These are phyloP conservation scores for Picochlorum costavermella DNA, from an alignment of 139 green algal genomes.

Conservation along the genomic window DNA sequence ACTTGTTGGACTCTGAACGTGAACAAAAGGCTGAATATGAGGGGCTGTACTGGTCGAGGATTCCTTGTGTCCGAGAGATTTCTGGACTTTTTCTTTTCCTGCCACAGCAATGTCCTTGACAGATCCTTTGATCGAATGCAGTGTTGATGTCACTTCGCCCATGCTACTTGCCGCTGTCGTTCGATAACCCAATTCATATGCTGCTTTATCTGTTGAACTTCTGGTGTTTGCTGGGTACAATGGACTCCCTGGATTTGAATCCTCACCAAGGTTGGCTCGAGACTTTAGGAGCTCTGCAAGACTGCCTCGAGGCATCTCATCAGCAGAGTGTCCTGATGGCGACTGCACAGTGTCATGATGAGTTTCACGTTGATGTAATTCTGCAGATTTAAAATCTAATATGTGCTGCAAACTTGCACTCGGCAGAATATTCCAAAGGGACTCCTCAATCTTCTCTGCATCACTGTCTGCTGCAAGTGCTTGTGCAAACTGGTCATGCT, in stretches of 20 bases:
- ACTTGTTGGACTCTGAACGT: no score
- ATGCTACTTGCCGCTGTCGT: neutral
- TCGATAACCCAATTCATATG: slow-evolving; percentile 2
- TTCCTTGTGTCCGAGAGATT: neutral
- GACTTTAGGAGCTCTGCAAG: neutral
- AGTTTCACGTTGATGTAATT: neutral
- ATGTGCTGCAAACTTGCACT: neutral
- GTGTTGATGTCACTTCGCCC: neutral
- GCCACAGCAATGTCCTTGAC: slow-evolving; percentile 11
- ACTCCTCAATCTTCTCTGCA: neutral
- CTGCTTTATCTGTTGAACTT: neutral
- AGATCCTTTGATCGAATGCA: slow-evolving; percentile 19
- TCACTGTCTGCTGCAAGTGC: no score
- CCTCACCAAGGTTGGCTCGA: neutral
- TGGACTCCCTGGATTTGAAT: neutral
- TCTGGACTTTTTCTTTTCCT: slow-evolving; percentile 19
- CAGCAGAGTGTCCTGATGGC: neutral
- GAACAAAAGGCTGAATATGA: no score
- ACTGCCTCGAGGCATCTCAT: neutral
- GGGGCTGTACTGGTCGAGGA: no score
- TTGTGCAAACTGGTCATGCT: no score
- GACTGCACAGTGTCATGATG: neutral
- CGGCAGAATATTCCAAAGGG: neutral
- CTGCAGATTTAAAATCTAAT: neutral
- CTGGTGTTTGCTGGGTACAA: neutral